A percentile compares a stretch with the other conserved stretches of the same genome.
phyloP scores from a whole-genome alignment of 1,284 basidiomycete species.

The Puccinia brachypodii region DNA sequence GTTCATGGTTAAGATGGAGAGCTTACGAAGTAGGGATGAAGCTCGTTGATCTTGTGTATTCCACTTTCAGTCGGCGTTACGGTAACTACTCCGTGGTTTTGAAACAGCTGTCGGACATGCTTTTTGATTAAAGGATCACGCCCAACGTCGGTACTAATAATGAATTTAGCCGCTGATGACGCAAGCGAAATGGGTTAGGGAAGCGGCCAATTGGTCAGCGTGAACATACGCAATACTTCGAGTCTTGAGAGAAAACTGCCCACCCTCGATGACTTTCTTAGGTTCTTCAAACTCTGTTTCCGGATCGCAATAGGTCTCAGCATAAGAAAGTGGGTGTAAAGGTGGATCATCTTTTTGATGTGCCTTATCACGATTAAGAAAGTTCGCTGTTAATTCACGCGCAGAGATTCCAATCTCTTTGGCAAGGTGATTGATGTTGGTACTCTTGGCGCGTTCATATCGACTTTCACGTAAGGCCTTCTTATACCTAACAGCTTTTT shows the following conservation, averaged over 20 bases:
- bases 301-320: slow-evolving; percentile 73
- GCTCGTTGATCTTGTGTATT: slow-evolving; percentile 82
- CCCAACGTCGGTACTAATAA: slow-evolving; percentile 85
- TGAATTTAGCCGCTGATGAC: slow-evolving; percentile 68
- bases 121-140: slow-evolving; percentile 87
- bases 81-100: slow-evolving; percentile 73
- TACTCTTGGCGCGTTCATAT: slow-evolving; percentile 81
- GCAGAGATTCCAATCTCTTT: slow-evolving; percentile 76
- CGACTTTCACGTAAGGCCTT: slow-evolving; percentile 79
- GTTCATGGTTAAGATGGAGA: background rate
- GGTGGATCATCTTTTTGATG: slow-evolving; percentile 74
- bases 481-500: slow-evolving; percentile 62
- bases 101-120: slow-evolving; percentile 75
- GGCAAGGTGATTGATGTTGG: slow-evolving; percentile 71
- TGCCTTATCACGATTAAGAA: slow-evolving; percentile 64
- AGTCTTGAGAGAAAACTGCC: background rate
- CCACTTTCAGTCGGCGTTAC: slow-evolving; percentile 88
- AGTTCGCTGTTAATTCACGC: slow-evolving; percentile 77
- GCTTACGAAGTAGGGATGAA: slow-evolving; percentile 78
- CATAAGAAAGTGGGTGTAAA: slow-evolving; percentile 68
- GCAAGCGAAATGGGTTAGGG: background rate
- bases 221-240: background rate
- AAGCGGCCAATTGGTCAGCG: background rate
- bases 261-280: slow-evolving; percentile 65
- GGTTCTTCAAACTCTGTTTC: slow-evolving; percentile 59